Base-by-base conservation (phyloP, 1,284 basidiomycete genomes). In the Porogramme epimiltina region DNA sequence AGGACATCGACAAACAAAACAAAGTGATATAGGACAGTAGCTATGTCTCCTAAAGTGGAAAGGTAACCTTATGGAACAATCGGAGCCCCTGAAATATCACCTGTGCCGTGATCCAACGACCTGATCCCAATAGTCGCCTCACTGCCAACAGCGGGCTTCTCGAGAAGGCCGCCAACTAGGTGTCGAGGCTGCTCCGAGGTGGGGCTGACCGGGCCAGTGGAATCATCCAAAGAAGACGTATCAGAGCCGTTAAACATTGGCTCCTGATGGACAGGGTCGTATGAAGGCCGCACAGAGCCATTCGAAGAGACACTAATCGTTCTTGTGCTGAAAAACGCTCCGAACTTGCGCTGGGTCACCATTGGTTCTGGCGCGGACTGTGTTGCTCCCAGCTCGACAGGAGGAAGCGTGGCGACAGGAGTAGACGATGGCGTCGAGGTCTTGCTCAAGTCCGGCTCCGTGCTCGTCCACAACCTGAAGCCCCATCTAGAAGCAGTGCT, bases 291-390 rank as follows among this genome's bases (percentile, higher is more conserved):
- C 8, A 55, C 33, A 1, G 71, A 60, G 28, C 69, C 64, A 3
- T 63, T 62, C 37, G 75, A 83, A 61, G 81, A 79, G 37, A 80
- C 68, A 61, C 79, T 83, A 13, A 72, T 72, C 47, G 82, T 73
- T 6, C 34, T 6, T 40, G 81, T 73, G 51, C 77, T 73, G 65
- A 90, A 90, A 67, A 90, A 82, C 3, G 82, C 84, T 3, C 85
- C 84, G 36, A 90, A 62, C 69, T 86, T 89, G 59, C 77, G 77
- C 28, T 81, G 69, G n/a, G n/a, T n/a, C n/a, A n/a, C n/a, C n/a
- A 28, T 1, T 55, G 69, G 39, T 61, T 52, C 16, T 74, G 73
- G 10, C 34, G 75, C 68, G 18, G 68, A 59, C 19, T 38, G 34
- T 4, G 51, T 23, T 19, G 58, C 47, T 19, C 40, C 38, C 28